Conservation (phyloP, 164 flowering plant species). For the Stephania cephalantha region DNA sequence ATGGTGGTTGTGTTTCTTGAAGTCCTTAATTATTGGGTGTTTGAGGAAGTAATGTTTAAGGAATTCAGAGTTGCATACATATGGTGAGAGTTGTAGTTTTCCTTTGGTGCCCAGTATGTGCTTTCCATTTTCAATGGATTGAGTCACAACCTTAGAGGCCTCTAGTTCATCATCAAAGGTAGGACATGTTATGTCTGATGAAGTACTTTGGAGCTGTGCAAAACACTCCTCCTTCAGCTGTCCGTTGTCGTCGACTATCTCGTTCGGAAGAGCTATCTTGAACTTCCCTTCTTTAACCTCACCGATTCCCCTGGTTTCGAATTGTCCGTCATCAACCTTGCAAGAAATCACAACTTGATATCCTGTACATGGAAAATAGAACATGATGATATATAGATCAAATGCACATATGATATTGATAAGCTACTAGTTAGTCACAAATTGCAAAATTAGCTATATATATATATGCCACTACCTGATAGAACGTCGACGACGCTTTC, state of each 20-base stretch:
- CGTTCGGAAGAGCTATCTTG: conserved; percentile 37
- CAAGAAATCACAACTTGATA: conserved; percentile 61
- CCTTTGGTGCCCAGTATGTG: conserved; percentile 31
- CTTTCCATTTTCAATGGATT: conserved; percentile 31
- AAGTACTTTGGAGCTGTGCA: conserved; percentile 52
- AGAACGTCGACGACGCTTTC: conserved; percentile 40
- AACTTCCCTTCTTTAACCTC: conserved; percentile 64
- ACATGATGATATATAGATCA: too few relatives aligned
- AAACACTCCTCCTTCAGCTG: conserved; percentile 55
- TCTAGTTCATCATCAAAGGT: conserved; percentile 34
- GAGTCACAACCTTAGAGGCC: conserved; percentile 38
- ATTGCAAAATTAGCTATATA: background rate
- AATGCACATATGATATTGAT: background rate
- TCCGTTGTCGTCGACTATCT: conserved; percentile 37
- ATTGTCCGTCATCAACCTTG: conserved; percentile 39
- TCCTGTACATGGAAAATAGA: conserved; percentile 33
- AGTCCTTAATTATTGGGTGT: conserved; percentile 22
- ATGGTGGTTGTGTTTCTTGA: background rate
- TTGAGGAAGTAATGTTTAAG: conserved; percentile 32
- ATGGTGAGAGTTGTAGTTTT: conserved; percentile 50
- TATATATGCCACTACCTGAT: conserved; percentile 36
- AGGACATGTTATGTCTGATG: conserved; percentile 50
- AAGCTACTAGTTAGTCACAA: too few relatives aligned
- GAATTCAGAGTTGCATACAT: conserved; percentile 48
- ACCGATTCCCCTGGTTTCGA: conserved; percentile 43